Conservation (phyloP, 179 eudicot genomes). For the Heliamphora pulchella region DNA sequence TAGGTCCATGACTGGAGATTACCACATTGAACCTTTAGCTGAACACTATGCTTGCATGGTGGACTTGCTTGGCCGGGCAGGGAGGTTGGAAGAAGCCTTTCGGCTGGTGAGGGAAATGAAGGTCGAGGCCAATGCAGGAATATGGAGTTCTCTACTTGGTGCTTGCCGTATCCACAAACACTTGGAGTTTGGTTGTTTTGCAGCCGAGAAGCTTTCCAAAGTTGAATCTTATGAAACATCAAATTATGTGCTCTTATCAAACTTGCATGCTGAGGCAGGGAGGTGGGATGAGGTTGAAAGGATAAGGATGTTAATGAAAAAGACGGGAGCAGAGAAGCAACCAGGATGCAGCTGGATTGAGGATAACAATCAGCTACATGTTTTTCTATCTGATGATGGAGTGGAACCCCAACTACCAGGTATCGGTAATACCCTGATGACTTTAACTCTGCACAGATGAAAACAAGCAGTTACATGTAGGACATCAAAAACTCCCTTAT, state of each 20-base stretch:
- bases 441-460: constrained; percentile 16
- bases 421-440: constrained; percentile 11
- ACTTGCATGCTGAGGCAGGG: constrained; percentile 21
- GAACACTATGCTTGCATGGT: constrained; percentile 25
- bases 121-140: constrained; percentile 21
- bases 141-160: constrained; percentile 26
- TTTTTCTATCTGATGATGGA: constrained; percentile 12
- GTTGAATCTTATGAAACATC: constrained; percentile 18
- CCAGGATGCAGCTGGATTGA: constrained; percentile 28
- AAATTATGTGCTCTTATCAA: constrained; percentile 22
- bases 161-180: constrained; percentile 18
- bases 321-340: constrained; percentile 15
- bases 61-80: constrained; percentile 21
- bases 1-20: constrained; percentile 18
- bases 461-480: not conserved
- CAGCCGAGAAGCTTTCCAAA: constrained; percentile 19
- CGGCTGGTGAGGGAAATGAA: constrained; percentile 18
- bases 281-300: constrained; percentile 22
- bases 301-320: constrained; percentile 13
- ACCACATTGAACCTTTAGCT: constrained; percentile 13
- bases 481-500: not conserved
- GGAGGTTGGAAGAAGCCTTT: constrained; percentile 25
- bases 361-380: constrained; percentile 11
- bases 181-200: constrained; percentile 18
- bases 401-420: not conserved